Conservation (phyloP, 2,329 filamentous ascomycete species). For the Xenosphaeropsis pyriputrescens region DNA sequence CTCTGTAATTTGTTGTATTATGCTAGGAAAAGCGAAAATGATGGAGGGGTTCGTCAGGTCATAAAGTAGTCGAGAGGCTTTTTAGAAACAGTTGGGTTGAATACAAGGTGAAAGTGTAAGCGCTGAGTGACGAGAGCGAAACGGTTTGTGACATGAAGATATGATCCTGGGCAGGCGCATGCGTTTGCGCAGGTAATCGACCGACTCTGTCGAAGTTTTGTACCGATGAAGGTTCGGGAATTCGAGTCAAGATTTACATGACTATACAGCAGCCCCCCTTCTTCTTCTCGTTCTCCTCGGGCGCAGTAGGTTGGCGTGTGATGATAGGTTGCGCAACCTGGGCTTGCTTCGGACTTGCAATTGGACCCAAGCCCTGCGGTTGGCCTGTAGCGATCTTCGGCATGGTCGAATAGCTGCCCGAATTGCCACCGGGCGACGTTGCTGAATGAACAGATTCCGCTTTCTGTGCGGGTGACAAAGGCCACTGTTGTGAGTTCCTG, state of each 20-base stretch:
- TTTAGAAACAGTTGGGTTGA: too few species aligned
- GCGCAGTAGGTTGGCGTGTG: slow-evolving; percentile 29
- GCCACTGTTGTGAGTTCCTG: slow-evolving; percentile 37
- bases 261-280: slow-evolving; percentile 33
- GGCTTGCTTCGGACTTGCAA: slow-evolving; percentile 8
- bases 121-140: too few species aligned
- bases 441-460: slow-evolving; percentile 28
- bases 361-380: slow-evolving; percentile 15
- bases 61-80: too few species aligned
- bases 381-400: slow-evolving; percentile 20
- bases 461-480: slow-evolving; percentile 35
- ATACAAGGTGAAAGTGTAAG: too few species aligned
- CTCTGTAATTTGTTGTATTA: too few species aligned
- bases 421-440: slow-evolving; percentile 20
- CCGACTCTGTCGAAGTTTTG: too few species aligned
- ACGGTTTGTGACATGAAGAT: too few species aligned
- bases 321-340: slow-evolving; percentile 26
- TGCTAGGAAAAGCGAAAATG: too few species aligned
- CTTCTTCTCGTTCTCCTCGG: slow-evolving; percentile 31
- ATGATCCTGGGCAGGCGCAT: too few species aligned
- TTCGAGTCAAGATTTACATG: slow-evolving; percentile 22
- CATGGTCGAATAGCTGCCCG: slow-evolving; percentile 29
- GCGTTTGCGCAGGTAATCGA: too few species aligned
- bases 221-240: too few species aligned
- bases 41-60: too few species aligned